Percentiles rank a stretch among this genome's conserved stretches.
Conservation (phyloP, 106 monocot species). For the Posidonia australis region DNA sequence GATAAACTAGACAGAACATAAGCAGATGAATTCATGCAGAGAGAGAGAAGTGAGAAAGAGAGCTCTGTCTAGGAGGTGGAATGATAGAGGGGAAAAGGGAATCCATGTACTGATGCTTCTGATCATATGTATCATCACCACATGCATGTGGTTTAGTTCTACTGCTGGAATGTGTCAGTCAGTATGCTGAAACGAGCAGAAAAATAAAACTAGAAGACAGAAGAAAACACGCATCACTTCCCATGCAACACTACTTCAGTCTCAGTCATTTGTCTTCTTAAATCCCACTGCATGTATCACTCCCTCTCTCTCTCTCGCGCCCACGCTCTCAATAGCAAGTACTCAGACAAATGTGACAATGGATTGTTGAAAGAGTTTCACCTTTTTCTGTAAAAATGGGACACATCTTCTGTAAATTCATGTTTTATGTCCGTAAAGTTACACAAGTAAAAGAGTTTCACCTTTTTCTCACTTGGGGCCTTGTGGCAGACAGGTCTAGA, state of each 20-base stretch:
- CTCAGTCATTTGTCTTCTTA: background rate
- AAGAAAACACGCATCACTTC: background rate
- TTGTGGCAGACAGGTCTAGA: no score
- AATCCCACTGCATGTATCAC: background rate
- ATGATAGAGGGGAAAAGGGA: background rate
- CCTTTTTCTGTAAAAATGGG: no score
- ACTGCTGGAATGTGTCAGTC: slow-evolving; percentile 18
- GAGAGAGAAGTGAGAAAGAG: background rate
- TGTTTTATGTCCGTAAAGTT: no score
- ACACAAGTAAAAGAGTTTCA: no score
- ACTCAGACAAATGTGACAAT: no score
- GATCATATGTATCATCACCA: background rate
- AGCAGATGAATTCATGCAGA: background rate
- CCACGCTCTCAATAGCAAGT: background rate
- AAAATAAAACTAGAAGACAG: background rate
- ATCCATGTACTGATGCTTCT: slow-evolving; percentile 13
- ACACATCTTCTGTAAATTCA: no score
- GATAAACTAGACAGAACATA: slow-evolving; percentile 3
- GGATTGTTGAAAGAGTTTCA: no score
- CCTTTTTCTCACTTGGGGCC: no score
- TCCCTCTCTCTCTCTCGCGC: background rate
- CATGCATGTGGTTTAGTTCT: slow-evolving; percentile 15
- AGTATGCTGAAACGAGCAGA: background rate
- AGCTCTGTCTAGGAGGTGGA: background rate
- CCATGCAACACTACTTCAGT: background rate